phyloP scores from a whole-genome alignment of 495 filamentous ascomycete species.

The Penicillium pulvis region DNA sequence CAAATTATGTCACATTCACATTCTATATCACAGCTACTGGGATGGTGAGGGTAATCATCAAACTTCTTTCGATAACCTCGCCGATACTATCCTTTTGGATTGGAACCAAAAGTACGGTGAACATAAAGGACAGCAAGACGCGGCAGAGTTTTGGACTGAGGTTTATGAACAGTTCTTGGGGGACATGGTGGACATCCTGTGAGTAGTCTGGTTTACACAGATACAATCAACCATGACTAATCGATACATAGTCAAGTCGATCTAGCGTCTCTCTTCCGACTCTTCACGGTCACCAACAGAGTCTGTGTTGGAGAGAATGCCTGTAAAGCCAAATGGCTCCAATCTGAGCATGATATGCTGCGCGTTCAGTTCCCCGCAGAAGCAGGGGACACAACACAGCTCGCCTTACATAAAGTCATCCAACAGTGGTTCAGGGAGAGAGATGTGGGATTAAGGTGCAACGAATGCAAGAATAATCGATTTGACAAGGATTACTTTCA shows the following conservation, averaged over 20 bases:
- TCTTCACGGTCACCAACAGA: background rate
- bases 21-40: slow-evolving; percentile 28
- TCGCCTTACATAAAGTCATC: too few species aligned
- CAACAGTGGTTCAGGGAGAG: too few species aligned
- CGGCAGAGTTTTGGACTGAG: slow-evolving; percentile 22
- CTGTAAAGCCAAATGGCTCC: background rate
- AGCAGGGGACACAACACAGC: too few species aligned
- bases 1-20: slow-evolving; percentile 21
- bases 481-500: background rate
- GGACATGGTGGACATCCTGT: slow-evolving; percentile 4
- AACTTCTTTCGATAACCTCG: slow-evolving; percentile 4
- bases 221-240: too few species aligned
- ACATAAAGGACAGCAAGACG: slow-evolving; percentile 28
- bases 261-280: background rate
- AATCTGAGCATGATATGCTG: background rate
- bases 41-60: background rate
- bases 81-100: background rate
- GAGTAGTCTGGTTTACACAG: background rate
- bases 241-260: background rate
- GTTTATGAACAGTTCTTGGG: slow-evolving; percentile 18
- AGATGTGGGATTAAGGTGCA: background rate
- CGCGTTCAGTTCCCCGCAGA: background rate
- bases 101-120: slow-evolving; percentile 4
- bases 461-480: background rate
- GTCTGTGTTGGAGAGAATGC: background rate